These are phyloP conservation scores for Brasenia schreberi DNA, from an alignment of 164 flowering plant species.

Conservation along the genomic window DNA sequence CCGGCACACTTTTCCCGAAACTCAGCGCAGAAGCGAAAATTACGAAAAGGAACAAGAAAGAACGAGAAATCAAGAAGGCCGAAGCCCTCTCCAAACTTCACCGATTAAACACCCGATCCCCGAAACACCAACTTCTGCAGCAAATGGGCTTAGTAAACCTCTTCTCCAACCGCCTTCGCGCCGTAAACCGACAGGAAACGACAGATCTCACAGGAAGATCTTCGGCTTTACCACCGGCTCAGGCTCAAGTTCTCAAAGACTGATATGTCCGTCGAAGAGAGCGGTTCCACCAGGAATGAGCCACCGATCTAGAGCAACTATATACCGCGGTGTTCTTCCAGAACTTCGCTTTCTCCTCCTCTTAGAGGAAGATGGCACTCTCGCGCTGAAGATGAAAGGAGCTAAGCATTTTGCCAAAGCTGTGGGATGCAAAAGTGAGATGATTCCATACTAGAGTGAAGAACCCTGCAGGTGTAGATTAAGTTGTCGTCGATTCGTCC, in stretches of 20 bases:
- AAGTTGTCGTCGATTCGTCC: no score
- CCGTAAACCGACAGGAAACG: not conserved
- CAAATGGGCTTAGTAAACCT: not conserved
- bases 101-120: not conserved
- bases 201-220: not conserved
- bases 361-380: not conserved
- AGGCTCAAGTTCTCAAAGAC: not conserved
- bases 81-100: not conserved
- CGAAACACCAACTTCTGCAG: not conserved
- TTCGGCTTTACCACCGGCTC: not conserved
- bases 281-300: not conserved
- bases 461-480: no score
- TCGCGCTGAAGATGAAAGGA: no score
- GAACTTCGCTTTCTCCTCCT: not conserved
- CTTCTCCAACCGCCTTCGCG: not conserved
- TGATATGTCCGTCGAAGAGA: not conserved
- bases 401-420: no score
- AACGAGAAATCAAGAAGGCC: not conserved
- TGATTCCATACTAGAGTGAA: no score
- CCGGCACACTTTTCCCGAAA: constrained; percentile 18
- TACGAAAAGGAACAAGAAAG: not conserved
- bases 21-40: constrained; percentile 1
- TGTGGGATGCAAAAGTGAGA: no score
- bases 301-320: not conserved
- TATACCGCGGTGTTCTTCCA: not conserved